These are phyloP conservation scores for Agaricus subrufescens DNA, from an alignment of 768 basidiomycete species.

Conservation along the genomic window DNA sequence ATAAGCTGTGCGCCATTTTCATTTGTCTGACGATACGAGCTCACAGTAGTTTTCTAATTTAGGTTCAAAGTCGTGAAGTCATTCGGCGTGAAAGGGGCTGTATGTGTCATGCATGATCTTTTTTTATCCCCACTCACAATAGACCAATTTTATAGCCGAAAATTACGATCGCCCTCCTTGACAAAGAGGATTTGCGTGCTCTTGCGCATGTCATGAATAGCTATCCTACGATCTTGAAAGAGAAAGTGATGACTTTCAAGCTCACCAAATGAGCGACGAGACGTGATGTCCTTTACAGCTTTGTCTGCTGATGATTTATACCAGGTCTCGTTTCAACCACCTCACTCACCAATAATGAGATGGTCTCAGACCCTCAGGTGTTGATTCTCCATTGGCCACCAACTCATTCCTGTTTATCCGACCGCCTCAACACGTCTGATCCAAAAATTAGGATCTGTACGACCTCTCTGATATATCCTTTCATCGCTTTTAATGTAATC, in stretches of 20 bases:
- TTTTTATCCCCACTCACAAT: not conserved
- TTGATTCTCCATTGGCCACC: too few relatives aligned
- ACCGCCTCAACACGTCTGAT: not conserved
- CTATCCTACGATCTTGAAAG: slow-evolving; percentile 77
- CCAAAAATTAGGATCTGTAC: not conserved
- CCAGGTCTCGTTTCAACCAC: too few relatives aligned
- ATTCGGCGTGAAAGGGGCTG: slow-evolving; percentile 78
- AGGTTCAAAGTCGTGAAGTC: slow-evolving; percentile 64
- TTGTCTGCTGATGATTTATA: too few relatives aligned
- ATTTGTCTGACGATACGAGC: not conserved
- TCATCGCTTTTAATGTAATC: not conserved
- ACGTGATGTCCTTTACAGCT: too few relatives aligned
- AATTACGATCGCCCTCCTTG: slow-evolving; percentile 76
- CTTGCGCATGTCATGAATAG: slow-evolving; percentile 86
- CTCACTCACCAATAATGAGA: too few relatives aligned
- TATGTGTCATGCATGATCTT: slow-evolving; percentile 29
- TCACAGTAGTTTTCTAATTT: not conserved
- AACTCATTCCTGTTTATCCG: too few relatives aligned
- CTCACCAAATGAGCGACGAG: slow-evolving; percentile 21
- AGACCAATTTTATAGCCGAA: slow-evolving; percentile 51
- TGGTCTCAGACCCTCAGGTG: too few relatives aligned
- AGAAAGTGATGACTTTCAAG: slow-evolving; percentile 49
- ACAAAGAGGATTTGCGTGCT: slow-evolving; percentile 79
- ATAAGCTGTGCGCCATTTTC: slow-evolving; percentile 55
- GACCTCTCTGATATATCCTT: not conserved